Evolutionary conservation across 2,329 filamentous ascomycete species (phyloP).

Genomic region (Xylaria sp.): DNA sequence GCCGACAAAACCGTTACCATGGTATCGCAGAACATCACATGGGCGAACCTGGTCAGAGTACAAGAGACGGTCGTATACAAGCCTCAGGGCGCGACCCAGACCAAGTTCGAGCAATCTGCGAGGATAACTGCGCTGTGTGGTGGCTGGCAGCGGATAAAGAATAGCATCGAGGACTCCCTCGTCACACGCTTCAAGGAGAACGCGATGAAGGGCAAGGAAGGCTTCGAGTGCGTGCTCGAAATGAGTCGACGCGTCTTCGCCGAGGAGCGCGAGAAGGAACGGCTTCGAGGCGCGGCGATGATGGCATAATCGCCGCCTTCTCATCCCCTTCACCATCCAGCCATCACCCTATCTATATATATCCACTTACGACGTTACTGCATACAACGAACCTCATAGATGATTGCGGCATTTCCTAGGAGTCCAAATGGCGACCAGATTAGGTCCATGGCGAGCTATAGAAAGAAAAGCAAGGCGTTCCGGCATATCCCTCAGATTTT

Average conservation of each 20-base stretch:
- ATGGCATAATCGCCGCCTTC: slow-evolving; percentile 36
- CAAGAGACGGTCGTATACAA: slow-evolving; percentile 92
- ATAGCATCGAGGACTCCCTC: slow-evolving; percentile 92
- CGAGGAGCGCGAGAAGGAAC: slow-evolving; percentile 80
- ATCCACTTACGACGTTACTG: slow-evolving; percentile 27
- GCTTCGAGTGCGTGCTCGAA: slow-evolving; percentile 92
- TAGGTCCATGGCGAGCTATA: slow-evolving; percentile 13
- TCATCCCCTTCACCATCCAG: slow-evolving; percentile 17
- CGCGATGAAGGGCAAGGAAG: slow-evolving; percentile 87
- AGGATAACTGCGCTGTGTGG: slow-evolving; percentile 94
- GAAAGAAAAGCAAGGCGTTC: slow-evolving; percentile 50
- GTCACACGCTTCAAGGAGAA: slow-evolving; percentile 93
- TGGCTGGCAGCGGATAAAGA: slow-evolving; percentile 97
- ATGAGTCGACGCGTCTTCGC: slow-evolving; percentile 93
- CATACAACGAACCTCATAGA: slow-evolving; percentile 33
- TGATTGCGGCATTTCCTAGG: slow-evolving; percentile 44
- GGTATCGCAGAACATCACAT: slow-evolving; percentile 95
- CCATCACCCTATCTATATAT: slow-evolving; percentile 6
- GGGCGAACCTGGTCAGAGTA: slow-evolving; percentile 88
- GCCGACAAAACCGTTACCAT: slow-evolving; percentile 88
- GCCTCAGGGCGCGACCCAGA: slow-evolving; percentile 69
- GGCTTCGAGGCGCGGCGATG: slow-evolving; percentile 50
- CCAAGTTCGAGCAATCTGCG: slow-evolving; percentile 88
- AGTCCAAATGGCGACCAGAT: slow-evolving; percentile 25
- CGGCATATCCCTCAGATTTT: slow-evolving; percentile 47